Evolutionary conservation across 768 basidiomycete species (phyloP).

Genomic region (Calocera viscosa): DNA sequence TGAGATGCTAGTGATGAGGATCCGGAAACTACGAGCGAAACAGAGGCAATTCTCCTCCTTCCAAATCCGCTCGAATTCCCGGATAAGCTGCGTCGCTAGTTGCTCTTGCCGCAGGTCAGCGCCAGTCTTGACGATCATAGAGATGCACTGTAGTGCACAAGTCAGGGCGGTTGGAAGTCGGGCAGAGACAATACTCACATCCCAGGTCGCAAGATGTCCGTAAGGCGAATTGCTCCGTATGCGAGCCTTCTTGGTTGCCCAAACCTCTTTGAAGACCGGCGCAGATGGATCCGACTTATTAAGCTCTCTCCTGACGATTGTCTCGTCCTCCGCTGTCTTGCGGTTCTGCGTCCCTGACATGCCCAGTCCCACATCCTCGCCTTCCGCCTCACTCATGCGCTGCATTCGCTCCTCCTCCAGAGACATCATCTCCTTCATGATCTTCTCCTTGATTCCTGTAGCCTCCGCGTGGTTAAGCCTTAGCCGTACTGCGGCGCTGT

Average conservation of each 20-base stretch:
- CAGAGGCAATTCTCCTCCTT: constrained; percentile 82
- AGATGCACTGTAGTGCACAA: constrained; percentile 76
- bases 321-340: constrained; percentile 79
- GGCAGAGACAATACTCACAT: constrained; percentile 24
- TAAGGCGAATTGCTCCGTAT: constrained; percentile 91
- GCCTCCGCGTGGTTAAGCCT: constrained; percentile 74
- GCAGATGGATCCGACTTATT: constrained; percentile 95
- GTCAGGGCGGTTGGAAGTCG: constrained; percentile 27
- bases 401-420: constrained; percentile 95
- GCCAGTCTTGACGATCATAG: constrained; percentile 97
- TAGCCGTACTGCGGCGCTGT: constrained; percentile 37
- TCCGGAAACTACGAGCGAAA: constrained; percentile 95
- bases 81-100: constrained; percentile 87
- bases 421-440: constrained; percentile 97
- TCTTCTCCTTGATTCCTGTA: constrained; percentile 78
- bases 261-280: constrained; percentile 89
- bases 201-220: constrained; percentile 73
- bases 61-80: constrained; percentile 88
- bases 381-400: constrained; percentile 47
- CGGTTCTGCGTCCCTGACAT: constrained; percentile 20
- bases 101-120: constrained; percentile 96
- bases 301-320: constrained; percentile 81
- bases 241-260: constrained; percentile 87
- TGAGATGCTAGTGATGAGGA: constrained; percentile 81
- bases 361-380: constrained; percentile 24